Evolutionary conservation across 352 stramenopile species (phyloP), one percentile per base, ranked within the genome.

Genomic region (Pythium phragmiticola): DNA sequence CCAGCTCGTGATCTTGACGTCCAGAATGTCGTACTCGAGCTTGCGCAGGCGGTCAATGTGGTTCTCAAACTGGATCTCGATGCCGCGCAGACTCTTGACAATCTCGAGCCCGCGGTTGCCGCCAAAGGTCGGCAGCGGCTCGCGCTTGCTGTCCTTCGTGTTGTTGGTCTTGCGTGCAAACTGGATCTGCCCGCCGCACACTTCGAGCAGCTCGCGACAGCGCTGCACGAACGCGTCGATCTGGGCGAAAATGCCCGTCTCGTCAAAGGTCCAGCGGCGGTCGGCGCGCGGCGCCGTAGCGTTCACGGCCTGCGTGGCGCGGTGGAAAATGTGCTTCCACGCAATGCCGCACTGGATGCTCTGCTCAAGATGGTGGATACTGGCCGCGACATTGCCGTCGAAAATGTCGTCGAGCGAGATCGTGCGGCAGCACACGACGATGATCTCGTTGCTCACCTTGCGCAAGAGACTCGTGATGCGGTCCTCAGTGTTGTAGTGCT

Each of bases 191-290:
- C 89, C 92, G 57, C 98, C 92, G 66, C 95, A 98, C 0, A 98
- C 90, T 73, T 98, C 93, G 8, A 98, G 66, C 0, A 98, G 73
- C 62, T 98, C 95, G 9, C 90, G 84, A 57, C 95, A 98, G 17
- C 95, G 87, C 77, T 98, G 95, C 11, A 98, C 90, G 58, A 98
- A 98, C 3, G 95, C 95, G 57, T 98, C 94, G 43, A 98, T 97
- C 68, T 98, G 90, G 1, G 95, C 95, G 64, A 98, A 98, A 64
- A 98, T 98, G 1, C 87, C 92, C 0, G 92, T 95, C 52, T 98
- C 93, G 51, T 98, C 94, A 66, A 98, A 98, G 41, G 89, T 84
- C 94, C 94, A 98, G 26, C 77, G 64, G 43, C 89, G 68, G 52
- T 91, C 76, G 28, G 78, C 67, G 1, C 68, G 73, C 6, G 72